Evolutionary conservation across 106 monocot species (phyloP).

Genomic region (Agapanthus africanus): DNA sequence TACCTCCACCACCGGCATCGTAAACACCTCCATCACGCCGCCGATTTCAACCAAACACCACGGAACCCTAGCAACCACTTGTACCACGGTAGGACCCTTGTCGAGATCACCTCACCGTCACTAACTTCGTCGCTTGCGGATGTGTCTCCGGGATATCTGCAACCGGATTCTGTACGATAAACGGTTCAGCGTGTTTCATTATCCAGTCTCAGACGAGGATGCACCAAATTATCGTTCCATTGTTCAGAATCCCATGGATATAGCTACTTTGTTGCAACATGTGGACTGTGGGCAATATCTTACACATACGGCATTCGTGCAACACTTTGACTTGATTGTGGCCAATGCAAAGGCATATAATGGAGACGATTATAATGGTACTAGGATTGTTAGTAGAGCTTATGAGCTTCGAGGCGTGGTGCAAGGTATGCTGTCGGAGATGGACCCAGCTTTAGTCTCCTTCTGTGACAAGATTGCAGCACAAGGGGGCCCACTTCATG

Average conservation of each 20-base stretch:
- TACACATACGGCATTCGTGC: slow-evolving; percentile 51
- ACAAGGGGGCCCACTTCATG: slow-evolving; percentile 67
- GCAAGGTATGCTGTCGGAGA: slow-evolving; percentile 96
- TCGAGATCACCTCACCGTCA: no score
- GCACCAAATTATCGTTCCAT: slow-evolving; percentile 86
- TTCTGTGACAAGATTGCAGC: slow-evolving; percentile 91
- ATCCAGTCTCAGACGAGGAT: slow-evolving; percentile 91
- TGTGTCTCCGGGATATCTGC: no score
- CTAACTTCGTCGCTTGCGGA: no score
- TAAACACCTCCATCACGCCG: no score
- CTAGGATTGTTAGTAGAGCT: slow-evolving; percentile 96
- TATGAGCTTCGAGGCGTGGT: slow-evolving; percentile 94
- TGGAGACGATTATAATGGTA: slow-evolving; percentile 88
- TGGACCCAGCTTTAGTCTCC: slow-evolving; percentile 85
- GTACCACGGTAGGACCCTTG: no score
- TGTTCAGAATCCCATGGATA: slow-evolving; percentile 93
- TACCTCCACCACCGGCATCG: no score
- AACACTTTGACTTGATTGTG: slow-evolving; percentile 88
- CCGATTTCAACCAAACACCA: no score
- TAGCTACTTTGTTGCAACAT: slow-evolving; percentile 88
- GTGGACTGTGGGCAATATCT: slow-evolving; percentile 90
- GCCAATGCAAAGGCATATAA: slow-evolving; percentile 96
- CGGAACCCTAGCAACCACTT: no score
- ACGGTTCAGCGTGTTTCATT: slow-evolving; percentile 81
- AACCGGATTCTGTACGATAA: slow-evolving; percentile 94